Evolutionary conservation across 208 protist genomes (phyloP), one percentile per base, ranked within the genome.

Genomic region (Wallacemonas sp.): DNA sequence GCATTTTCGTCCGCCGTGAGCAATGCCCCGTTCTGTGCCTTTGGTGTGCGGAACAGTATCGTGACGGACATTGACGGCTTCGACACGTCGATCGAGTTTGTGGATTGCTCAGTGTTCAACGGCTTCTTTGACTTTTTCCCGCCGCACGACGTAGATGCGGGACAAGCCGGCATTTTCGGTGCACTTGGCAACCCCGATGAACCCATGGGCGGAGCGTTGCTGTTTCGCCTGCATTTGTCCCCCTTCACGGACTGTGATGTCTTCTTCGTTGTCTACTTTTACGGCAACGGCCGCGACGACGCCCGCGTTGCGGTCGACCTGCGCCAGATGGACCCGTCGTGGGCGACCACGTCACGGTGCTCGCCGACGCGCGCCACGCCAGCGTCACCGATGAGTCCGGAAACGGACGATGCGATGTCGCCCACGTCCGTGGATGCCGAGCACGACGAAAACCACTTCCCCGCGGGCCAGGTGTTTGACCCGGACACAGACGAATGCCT

Each of bases 61-160:
- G 64, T 83, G 26, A 73, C 65, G 9, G 74, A 83, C 47, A 8
- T 80, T 9, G 36, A 62, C 5, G 32, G 58, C 9, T 82, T 76
- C 21, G 52, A 58, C 32, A 54, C 65, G 36, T 47, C 56, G 30
- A n/a, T 90, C 34, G 71, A 81, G 58, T 61, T 83, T 29, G 52
- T 87, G 17, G 52, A 58, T 1, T 58, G 52, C 32, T 58, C 52
- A 3, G 52, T 58, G 30, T 80, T 78, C 43, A 47, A 75, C 33
- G 74, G 80, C 65, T 85, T 87, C 49, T 87, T 81, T 36, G 83
- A 90, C 54, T 85, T 81, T 27, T 30, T 76, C 32, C 83, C 80
- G 2, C 80, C 83, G 2, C 66, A 61, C n/a, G 29, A 26, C 11
- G 46, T 71, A 2, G 55, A 64, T 36, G 39, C 72, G 17, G 74